Base-by-base conservation (phyloP, 2,329 filamentous ascomycete genomes). In the Ophiocordyceps sinensis region DNA sequence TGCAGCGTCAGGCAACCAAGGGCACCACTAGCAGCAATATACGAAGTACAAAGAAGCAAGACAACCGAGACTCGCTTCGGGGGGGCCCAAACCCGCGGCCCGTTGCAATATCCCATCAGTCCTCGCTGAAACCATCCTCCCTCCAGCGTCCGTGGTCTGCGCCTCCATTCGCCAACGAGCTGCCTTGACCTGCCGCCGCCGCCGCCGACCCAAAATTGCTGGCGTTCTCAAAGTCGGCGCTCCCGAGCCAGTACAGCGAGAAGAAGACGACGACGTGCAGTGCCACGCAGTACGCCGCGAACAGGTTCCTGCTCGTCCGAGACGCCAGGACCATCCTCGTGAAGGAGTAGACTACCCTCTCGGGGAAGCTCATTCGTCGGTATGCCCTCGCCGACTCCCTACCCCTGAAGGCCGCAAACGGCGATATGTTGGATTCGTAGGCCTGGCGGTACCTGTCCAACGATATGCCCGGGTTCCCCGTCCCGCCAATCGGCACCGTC, bases 331-430 rank as follows among this genome's bases (percentile, higher is more conserved):
- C 85, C 66, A 94, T 85, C 43, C 87, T 75, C 37, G 89, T 94
- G 41, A 95, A 73, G 29, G 87, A 88, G 62, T 94, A 94, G 4
- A 98, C 82, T 38, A 86, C 76, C 32, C 91, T 73, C 61, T 98
- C 91, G 0, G 88, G 87, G 9, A 95, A 66, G 53, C 81, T 89
- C 87, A 98, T 94, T 35, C 88, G 78, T 54, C 87, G 86, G 61
- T 94, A 88, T 1, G 89, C 91, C 38, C 93, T 73, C 7, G 86
- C 82, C 31, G 84, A 88, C 64, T 98, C 93, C 40, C 89, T 77
- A n/a, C 89, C 88, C 36, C 89, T 74, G 66, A 98, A 98, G 3
- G 87, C 87, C 23, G 89, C 88, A 59, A 98, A 98, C 0, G 91
- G 91, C 11, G 87, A 94, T 38, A 98, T 82, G 54, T 91, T 94